These are phyloP conservation scores for Linaria vulgaris DNA, from an alignment of 257 asterid genomes.

Conservation along the genomic window DNA sequence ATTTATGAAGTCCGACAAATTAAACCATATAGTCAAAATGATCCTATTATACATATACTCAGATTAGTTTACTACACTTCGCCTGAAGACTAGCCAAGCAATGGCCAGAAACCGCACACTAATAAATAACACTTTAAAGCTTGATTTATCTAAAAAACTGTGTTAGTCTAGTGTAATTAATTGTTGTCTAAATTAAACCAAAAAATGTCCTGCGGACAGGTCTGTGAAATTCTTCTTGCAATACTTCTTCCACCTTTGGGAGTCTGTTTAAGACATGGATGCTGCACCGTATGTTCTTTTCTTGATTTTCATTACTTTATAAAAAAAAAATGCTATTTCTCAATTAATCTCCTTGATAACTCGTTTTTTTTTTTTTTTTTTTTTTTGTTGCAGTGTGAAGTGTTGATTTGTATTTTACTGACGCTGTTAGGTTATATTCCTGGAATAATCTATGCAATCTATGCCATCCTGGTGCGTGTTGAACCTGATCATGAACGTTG, in stretches of 20 bases:
- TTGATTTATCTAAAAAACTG: too few species aligned
- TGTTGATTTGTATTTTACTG: slow-evolving; percentile 52
- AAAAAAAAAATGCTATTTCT: not conserved
- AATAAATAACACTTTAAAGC: too few species aligned
- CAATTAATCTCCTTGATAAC: not conserved
- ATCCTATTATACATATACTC: too few species aligned
- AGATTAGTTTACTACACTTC: too few species aligned
- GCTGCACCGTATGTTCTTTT: slow-evolving; percentile 32
- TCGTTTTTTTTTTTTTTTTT: not conserved
- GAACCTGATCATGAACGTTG: slow-evolving; percentile 31
- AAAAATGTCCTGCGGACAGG: slow-evolving; percentile 46
- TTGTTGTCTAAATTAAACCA: too few species aligned
- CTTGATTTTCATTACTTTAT: not conserved
- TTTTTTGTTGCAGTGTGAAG: slow-evolving; percentile 49
- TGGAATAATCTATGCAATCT: slow-evolving; percentile 59
- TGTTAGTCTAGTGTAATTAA: too few species aligned
- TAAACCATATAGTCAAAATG: too few species aligned
- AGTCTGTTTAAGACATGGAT: slow-evolving; percentile 38
- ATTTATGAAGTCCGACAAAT: too few species aligned
- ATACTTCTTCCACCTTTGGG: slow-evolving; percentile 37
- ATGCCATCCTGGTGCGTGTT: slow-evolving; percentile 51
- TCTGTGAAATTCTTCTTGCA: slow-evolving; percentile 41
- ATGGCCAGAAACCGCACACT: too few species aligned
- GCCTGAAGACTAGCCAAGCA: too few species aligned
- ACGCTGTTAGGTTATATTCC: slow-evolving; percentile 63